Evolutionary conservation across 306 rosid genomes (phyloP).

Genomic region (Hippophae gyantsensis): DNA sequence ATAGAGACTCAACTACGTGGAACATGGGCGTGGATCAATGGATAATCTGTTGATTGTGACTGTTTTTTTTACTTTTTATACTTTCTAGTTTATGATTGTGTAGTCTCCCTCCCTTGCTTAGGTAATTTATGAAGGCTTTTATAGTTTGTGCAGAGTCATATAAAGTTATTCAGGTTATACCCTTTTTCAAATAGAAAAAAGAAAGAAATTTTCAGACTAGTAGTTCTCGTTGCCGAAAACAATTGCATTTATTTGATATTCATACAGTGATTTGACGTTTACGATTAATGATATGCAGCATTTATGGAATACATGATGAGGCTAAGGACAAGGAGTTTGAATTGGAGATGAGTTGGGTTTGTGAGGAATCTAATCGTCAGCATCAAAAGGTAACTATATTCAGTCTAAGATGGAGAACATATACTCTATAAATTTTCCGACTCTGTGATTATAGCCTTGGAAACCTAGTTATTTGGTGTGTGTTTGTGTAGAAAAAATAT

Average conservation of each 20-base stretch:
- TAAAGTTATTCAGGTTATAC: too few species aligned
- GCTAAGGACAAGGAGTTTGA: constrained; percentile 96
- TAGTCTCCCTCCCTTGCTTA: too few species aligned
- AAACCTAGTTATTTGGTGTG: neutral
- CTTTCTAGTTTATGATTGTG: too few species aligned
- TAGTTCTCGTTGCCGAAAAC: neutral
- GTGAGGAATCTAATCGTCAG: constrained; percentile 88
- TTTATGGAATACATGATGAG: constrained; percentile 94
- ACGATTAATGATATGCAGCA: constrained; percentile 32
- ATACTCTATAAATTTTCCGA: neutral
- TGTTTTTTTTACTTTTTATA: too few species aligned
- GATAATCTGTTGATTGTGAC: neutral
- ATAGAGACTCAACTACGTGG: neutral
- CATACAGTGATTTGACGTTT: constrained; percentile 1
- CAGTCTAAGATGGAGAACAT: too few species aligned
- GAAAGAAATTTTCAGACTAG: too few species aligned
- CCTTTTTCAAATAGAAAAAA: too few species aligned
- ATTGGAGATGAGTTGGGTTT: constrained; percentile 95
- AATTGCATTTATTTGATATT: neutral
- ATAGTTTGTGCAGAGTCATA: too few species aligned
- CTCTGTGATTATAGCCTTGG: neutral
- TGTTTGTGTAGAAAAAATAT: too few species aligned
- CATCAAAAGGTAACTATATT: constrained; percentile 62
- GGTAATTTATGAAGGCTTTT: too few species aligned
- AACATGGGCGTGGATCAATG: neutral